Evolutionary conservation across 305 asterid species (phyloP), one percentile per base, ranked within the genome.

Genomic region (Fraxinus xanthoxyloides): DNA sequence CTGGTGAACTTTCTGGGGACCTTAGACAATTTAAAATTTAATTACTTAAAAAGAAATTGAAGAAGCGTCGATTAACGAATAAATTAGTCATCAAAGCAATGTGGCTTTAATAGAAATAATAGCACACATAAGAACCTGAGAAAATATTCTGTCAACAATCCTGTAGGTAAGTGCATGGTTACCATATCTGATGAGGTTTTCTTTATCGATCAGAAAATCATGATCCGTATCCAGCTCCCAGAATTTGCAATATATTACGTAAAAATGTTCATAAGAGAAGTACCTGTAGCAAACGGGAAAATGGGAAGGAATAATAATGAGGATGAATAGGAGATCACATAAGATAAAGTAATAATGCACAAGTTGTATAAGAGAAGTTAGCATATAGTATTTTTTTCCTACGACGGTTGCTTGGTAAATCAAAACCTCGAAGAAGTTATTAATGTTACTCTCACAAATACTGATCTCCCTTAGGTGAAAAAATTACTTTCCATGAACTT

Each of bases 141-240:
- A 94, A 91, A 95, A 95, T 88, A 95, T 90, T 86, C 98, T 87
- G 86, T 94, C 99, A 82, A 95, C 98, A 86, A 95, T 95, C 89
- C 99, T 89, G 93, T 95, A 95, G 46, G 99, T 95, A 76, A 95
- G 98, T 84, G 97, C 98, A 69, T 95, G 99, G 87, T 95, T 95
- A 86, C 99, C 99, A 90, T 95, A 95, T 94, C 95, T 91, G 82
- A 95, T 93, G 89, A 95, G 98, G 86, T 94, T 94, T 90, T 95
- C 99, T 86, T 95, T 95, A 86, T 95, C 98, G 80, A 95, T 95
- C 86, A 93, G 88, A 87, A 95, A 95, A 87, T 95, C 99, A 82
- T 95, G 99, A 89, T 95, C 99, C 7, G 97, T 88, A 81, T 95
- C 99, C 86, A 95, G 97, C 93, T 95, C 99, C 99, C 99, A 95